Base-by-base conservation (phyloP, 108 stramenopile species). In the Cyclostephanos invisitatus region DNA sequence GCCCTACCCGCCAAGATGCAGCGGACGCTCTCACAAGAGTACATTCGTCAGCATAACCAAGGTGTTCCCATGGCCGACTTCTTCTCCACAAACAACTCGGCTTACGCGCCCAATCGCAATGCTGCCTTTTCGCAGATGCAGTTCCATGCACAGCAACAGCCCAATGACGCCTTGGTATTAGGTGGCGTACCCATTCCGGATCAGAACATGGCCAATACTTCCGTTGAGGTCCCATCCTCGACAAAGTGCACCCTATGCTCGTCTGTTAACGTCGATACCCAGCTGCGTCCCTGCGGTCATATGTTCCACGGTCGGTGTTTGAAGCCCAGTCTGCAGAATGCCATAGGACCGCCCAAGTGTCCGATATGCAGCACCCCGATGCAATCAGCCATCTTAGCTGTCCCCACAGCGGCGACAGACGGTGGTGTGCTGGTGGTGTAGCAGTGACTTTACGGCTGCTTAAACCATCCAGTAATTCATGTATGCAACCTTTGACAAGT, bases 241-340 rank as follows among this genome's bases (percentile, higher is more conserved):
- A 90, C 91, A 2, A 80, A 64, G 18, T 96, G 96, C 65, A 87
- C 90, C 18, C 72, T 93, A 22, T 95, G 96, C 68, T 48, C 78
- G 12, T 56, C 72, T 35, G 85, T 83, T 36, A 84, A 85, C 58
- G 92, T 95, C 27, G 92, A 96, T 75, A 96, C 96, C 14, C 96
- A 95, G 64, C 79, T 95, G 24, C 84, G 88, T 70, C 96, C 96
- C 7, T 96, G 96, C 70, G 92, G 92, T 21, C 91, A 91, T 68
- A 89, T 94, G 88, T 96, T 95, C 68, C 93, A 95, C 70, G 93
- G 94, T 46, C 69, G 83, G 9, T 96, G 96, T 73, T 80, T 96
- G 63, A 89, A 92, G 55, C 90, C 91, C 27, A 91, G 86, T 63
- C 85, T 93, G 32, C 88, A 91, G 66, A 77, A 80, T 54, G 74